Evolutionary conservation across 352 stramenopile genomes (phyloP), one percentile per base, ranked within the genome.

Genomic region (Aphanomyces cochlioides): DNA sequence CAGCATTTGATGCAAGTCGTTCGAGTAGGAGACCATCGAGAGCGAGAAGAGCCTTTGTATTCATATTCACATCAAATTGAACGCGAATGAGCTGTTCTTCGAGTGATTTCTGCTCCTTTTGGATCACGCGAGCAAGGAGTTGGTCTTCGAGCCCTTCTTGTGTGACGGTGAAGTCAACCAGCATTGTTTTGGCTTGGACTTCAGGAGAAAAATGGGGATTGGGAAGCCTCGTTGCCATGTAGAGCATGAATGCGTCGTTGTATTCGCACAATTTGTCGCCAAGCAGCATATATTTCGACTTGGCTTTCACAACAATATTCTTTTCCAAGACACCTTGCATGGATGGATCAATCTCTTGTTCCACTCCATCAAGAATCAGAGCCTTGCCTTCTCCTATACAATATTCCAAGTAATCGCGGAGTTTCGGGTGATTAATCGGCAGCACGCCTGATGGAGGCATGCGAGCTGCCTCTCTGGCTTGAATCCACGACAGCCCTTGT

Each of bases 81-180:
- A 97, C 88, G 13, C 84, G 84, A 7, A 90, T 81, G n/a, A 97
- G 76, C 65, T 96, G 85, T 68, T 97, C 91, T 74, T 97, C 91
- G 0, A 97, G 79, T 7, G 81, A 92, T 41, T 80, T 86, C 63
- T 97, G 90, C 64, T 98, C 91, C 66, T 96, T 90, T 59, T 93
- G 86, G 63, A 97, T 97, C 19, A 97, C 89, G n/a, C 88, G 78
- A 10, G 87, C 90, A 1, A 98, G 76, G 4, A 98, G 74, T 67
- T 98, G 92, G 72, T 98, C 92, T 64, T 97, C 91, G 1, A 98
- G 73, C 3, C 91, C 92, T 57, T 87, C 84, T 72, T 94, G 84
- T 17, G 91, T 97, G 17, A 97, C 91, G 0, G 90, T 97, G 69
- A 97, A 98, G 67, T 98, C 89, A 12, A 98, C 83, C 17, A 91